These are phyloP conservation scores for Suillus spraguei DNA, from an alignment of 768 basidiomycete genomes.

Conservation along the genomic window DNA sequence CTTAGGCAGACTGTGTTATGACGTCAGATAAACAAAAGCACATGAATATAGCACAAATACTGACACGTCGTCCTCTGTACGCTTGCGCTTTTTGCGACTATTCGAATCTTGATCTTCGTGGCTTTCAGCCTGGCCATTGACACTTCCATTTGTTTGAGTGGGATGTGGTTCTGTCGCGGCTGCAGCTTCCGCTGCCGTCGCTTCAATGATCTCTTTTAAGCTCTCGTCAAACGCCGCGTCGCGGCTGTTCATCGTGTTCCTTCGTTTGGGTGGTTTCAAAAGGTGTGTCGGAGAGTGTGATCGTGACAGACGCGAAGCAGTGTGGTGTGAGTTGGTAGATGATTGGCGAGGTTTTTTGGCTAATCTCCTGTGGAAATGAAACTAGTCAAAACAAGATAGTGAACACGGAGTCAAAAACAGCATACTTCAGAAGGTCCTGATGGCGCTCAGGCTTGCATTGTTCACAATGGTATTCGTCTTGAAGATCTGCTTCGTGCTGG, in stretches of 20 bases:
- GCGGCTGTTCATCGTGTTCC: conserved; percentile 97
- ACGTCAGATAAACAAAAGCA: conserved; percentile 16
- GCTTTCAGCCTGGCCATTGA: conserved; percentile 41
- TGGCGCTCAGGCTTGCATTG: conserved; percentile 88
- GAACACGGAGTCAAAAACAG: conserved; percentile 22
- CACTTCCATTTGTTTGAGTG: conserved; percentile 37
- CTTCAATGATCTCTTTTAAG: conserved; percentile 74
- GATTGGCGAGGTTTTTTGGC: conserved; percentile 65
- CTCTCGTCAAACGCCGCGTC: conserved; percentile 94
- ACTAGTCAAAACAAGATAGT: conserved; percentile 19
- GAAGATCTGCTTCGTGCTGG: conserved; percentile 72
- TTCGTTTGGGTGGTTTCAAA: conserved; percentile 77
- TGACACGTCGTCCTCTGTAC: conserved; percentile 72
- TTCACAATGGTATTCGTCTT: conserved; percentile 92
- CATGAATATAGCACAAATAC: conserved; percentile 26
- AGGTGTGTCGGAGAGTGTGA: conserved; percentile 68
- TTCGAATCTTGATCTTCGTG: conserved; percentile 52
- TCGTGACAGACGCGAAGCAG: conserved; percentile 65
- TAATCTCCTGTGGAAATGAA: conserved; percentile 50
- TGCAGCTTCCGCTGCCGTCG: conserved; percentile 71
- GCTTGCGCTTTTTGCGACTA: conserved; percentile 72
- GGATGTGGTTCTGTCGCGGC: conserved; percentile 46
- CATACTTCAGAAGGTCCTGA: conserved; percentile 78
- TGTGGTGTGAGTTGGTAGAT: conserved; percentile 63
- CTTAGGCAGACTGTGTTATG: conserved; percentile 46